phyloP scores from a whole-genome alignment of 352 stramenopile species.

The Pythium myriotylum region DNA sequence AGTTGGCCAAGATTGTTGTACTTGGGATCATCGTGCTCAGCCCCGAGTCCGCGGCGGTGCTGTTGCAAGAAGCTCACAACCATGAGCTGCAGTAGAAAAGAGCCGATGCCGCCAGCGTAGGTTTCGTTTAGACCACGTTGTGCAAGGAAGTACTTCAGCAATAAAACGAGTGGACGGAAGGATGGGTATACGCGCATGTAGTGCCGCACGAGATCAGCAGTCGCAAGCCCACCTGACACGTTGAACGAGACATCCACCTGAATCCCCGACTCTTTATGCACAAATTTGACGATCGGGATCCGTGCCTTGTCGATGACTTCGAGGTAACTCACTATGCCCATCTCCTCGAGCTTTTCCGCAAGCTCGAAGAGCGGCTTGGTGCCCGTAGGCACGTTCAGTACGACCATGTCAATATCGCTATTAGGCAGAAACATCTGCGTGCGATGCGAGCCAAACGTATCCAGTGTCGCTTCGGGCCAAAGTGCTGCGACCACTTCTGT shows the following conservation, averaged over 20 bases:
- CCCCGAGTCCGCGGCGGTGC: conserved; percentile 55
- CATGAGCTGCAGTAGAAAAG: conserved; percentile 95
- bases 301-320: conserved; percentile 95
- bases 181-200: conserved; percentile 92
- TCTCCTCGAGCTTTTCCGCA: conserved; percentile 52
- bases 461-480: conserved; percentile 66
- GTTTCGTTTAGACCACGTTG: conserved; percentile 94
- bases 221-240: conserved; percentile 76
- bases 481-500: conserved; percentile 52
- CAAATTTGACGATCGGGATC: conserved; percentile 97
- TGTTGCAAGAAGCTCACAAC: conserved; percentile 96
- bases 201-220: conserved; percentile 87
- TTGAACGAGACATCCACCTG: conserved; percentile 95
- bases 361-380: conserved; percentile 62
- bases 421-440: conserved; percentile 92
- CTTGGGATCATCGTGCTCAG: conserved; percentile 60
- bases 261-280: conserved; percentile 86
- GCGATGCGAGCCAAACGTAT: conserved; percentile 93
- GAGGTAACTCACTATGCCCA: conserved; percentile 88
- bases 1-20: conserved; percentile 92
- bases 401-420: conserved; percentile 95
- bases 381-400: conserved; percentile 71
- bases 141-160: conserved; percentile 96
- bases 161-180: conserved; percentile 92
- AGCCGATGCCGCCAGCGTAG: conserved; percentile 93